Base-by-base conservation (phyloP, 352 stramenopile species). In the Globisporangium recalcitrans region DNA sequence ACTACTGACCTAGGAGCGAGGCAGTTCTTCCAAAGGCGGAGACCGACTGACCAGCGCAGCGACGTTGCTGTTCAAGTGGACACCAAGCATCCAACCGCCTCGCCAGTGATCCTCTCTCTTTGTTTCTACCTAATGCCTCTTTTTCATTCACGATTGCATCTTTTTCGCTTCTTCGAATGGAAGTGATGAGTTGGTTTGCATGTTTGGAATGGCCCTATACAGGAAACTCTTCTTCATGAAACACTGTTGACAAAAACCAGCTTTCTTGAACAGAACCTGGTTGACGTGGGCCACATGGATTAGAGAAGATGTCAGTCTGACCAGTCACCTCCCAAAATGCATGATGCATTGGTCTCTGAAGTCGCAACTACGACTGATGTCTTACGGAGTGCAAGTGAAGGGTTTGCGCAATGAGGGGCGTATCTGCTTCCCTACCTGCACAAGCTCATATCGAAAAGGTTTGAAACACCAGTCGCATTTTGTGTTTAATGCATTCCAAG, bases 381-480 rank as follows among this genome's bases (percentile, higher is more conserved):
- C 9, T 29, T 57, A 44, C 1, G 29, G 16, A 26, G 21, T n/a
- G 1, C 19, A 57, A 19, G 29, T 4, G 10, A 8, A 26, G 27
- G 3, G 5, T 5, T 49, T 48, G 32, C 34, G 10, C 16, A 49
- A 59, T 32, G 22, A 48, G 34, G 52, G 32, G 34, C 19, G 49
- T n/a, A 58, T 24, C 21, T 13, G 46, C 52, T 22, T 47, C 40
- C 40, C 19, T 52, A 52, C 46, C 46, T 52, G n/a, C 6, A 31
- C 1, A 19, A 58, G 9, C 10, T 21, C 3, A 58, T 58, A 58
- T 19, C 48, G 73, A 78, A 78, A 73, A 62, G 70, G 71, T 66
- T 66, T 72, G 52, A 62, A 72, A 74, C 58, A 21, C 36, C 4
- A 11, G 46, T 38, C 31, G 14, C 26, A 36, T n/a, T 36, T 9